A percentile compares a stretch with the other conserved stretches of the same genome.
phyloP scores from a whole-genome alignment of 176 grass and related monocot genomes.

The Otatea glauca region DNA sequence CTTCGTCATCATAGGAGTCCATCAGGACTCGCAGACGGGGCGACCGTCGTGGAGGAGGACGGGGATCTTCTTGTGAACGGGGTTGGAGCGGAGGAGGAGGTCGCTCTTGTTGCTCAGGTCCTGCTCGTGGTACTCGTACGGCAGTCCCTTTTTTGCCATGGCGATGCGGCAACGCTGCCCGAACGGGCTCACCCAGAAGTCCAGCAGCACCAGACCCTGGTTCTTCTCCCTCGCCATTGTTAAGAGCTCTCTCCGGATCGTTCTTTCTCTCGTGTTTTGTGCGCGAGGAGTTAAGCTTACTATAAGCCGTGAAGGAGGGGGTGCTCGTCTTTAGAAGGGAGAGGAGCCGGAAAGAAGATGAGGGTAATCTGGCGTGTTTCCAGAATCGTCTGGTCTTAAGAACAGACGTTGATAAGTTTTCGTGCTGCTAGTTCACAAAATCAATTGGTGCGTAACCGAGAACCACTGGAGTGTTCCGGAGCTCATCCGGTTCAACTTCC shows the following conservation, averaged over 20 bases:
- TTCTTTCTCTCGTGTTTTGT: not conserved
- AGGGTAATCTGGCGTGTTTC: no score
- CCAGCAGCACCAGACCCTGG: constrained; percentile 50
- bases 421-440: no score
- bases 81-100: constrained; percentile 68
- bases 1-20: no score
- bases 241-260: no score
- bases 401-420: no score
- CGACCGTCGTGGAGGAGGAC: constrained; percentile 64
- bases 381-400: no score
- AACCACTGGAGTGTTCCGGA: no score
- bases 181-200: constrained; percentile 66
- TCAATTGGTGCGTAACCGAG: no score
- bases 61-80: constrained; percentile 77
- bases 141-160: constrained; percentile 54
- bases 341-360: not conserved
- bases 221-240: constrained; percentile 20
- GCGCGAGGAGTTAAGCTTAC: not conserved
- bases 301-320: not conserved
- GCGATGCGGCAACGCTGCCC: constrained; percentile 62
- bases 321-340: not conserved
- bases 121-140: constrained; percentile 60
- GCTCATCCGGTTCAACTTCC: no score
- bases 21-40: constrained; percentile 61
- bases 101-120: constrained; percentile 59